A percentile compares a stretch with the other conserved stretches of the same genome.
Conservation (phyloP, 1,284 basidiomycete genomes). For the Ustilago hordei region DNA sequence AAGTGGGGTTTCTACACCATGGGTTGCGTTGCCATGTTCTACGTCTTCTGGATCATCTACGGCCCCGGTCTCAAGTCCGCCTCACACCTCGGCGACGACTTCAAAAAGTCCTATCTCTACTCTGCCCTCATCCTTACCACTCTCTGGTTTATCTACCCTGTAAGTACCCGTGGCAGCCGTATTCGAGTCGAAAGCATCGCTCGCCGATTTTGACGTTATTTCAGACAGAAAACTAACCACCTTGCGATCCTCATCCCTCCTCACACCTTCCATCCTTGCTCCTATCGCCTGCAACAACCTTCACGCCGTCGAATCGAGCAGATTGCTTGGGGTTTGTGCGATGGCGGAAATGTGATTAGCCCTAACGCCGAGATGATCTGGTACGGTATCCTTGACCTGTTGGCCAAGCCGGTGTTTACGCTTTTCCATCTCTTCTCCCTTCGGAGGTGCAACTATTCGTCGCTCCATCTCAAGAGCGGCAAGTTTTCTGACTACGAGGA, state of each 20-base stretch:
- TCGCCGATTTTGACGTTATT: neutral
- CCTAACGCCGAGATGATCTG: constrained; percentile 73
- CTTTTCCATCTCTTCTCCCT: constrained; percentile 61
- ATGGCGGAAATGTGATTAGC: constrained; percentile 73
- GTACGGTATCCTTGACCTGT: constrained; percentile 75
- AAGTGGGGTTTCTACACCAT: constrained; percentile 73
- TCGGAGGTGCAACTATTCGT: constrained; percentile 55
- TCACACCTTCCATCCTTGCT: constrained; percentile 65
- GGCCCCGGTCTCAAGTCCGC: constrained; percentile 69
- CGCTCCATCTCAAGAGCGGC: constrained; percentile 54
- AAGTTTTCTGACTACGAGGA: constrained; percentile 60
- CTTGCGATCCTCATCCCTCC: neutral
- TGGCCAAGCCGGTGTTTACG: constrained; percentile 71
- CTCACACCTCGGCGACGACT: constrained; percentile 70
- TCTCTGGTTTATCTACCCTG: constrained; percentile 59
- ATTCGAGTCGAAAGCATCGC: neutral
- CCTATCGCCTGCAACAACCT: constrained; percentile 72
- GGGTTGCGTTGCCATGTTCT: constrained; percentile 72
- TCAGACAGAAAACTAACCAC: constrained; percentile 3
- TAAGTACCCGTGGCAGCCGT: neutral
- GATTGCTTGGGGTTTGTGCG: constrained; percentile 72
- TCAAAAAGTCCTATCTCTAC: constrained; percentile 71
- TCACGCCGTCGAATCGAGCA: constrained; percentile 49
- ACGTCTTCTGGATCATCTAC: constrained; percentile 68
- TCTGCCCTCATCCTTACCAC: constrained; percentile 67